Conservation (phyloP, 2,329 filamentous ascomycete species). For the Ophiocordyceps camponoti-floridani region DNA sequence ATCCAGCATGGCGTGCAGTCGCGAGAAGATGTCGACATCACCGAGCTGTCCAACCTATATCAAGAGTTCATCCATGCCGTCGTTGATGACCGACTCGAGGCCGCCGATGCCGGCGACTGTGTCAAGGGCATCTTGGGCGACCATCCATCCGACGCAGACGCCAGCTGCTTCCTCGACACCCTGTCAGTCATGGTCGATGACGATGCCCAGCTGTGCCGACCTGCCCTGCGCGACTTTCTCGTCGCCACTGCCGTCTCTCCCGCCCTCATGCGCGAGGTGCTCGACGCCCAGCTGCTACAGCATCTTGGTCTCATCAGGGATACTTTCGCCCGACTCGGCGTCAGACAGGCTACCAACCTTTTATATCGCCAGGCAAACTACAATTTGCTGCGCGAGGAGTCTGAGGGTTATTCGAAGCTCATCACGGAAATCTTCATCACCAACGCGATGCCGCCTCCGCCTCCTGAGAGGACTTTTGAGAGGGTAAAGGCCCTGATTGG, state of each 20-base stretch:
- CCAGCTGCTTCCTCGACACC: conserved; percentile 64
- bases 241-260: conserved; percentile 55
- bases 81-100: conserved; percentile 48
- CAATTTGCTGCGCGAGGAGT: conserved; percentile 86
- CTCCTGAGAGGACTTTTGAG: conserved; percentile 68
- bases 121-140: conserved; percentile 57
- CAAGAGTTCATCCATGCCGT: conserved; percentile 72
- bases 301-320: conserved; percentile 64
- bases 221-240: conserved; percentile 47
- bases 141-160: conserved; percentile 29
- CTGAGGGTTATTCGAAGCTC: conserved; percentile 91
- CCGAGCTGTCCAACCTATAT: conserved; percentile 54
- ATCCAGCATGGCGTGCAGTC: conserved; percentile 47
- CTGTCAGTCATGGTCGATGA: conserved; percentile 63
- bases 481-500: conserved; percentile 88
- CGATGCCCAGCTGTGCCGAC: conserved; percentile 33
- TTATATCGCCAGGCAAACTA: conserved; percentile 95
- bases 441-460: conserved; percentile 55
- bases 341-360: conserved; percentile 80
- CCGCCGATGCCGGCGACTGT: conserved; percentile 50
- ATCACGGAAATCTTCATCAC: conserved; percentile 91
- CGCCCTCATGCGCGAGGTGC: conserved; percentile 55
- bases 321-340: conserved; percentile 69
- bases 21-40: conserved; percentile 46
- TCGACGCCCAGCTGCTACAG: conserved; percentile 65